phyloP scores from a whole-genome alignment of 495 filamentous ascomycete species.

The Lepidopterella palustris region DNA sequence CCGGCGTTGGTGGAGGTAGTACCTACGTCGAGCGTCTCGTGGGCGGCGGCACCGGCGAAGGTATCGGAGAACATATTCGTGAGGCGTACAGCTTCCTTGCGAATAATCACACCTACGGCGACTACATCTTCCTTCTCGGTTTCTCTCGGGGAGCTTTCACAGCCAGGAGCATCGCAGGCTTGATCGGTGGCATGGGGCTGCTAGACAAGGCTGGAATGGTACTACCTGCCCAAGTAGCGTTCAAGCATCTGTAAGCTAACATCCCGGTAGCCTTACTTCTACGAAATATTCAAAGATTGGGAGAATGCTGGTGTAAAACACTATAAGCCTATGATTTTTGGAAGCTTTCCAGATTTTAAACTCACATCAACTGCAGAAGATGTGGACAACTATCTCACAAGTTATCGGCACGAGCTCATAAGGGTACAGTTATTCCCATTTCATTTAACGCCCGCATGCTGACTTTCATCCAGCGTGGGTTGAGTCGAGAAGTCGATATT shows the following conservation, averaged over 20 bases:
- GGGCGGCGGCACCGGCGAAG: constrained; percentile 15
- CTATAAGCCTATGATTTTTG: constrained; percentile 21
- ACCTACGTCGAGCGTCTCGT: constrained; percentile 6
- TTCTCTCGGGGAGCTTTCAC: constrained; percentile 17
- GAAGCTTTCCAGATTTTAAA: constrained; percentile 6
- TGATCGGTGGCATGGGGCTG: constrained; percentile 13
- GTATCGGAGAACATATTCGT: constrained; percentile 11
- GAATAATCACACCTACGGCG: constrained; percentile 7
- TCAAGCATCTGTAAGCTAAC: neutral
- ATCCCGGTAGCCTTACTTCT: constrained; percentile 14
- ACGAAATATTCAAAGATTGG: constrained; percentile 31
- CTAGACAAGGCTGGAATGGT: constrained; percentile 13
- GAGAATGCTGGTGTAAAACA: constrained; percentile 21
- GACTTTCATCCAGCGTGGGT: neutral
- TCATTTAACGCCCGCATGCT: neutral
- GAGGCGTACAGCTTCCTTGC: constrained; percentile 16
- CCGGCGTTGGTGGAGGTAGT: constrained; percentile 26
- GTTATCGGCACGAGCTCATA: constrained; percentile 1
- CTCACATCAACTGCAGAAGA: constrained; percentile 1
- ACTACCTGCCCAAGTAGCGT: neutral
- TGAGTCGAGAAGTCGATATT: constrained; percentile 10
- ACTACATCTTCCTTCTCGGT: constrained; percentile 10
- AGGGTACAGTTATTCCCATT: neutral
- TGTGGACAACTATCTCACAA: neutral
- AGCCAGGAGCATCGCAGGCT: constrained; percentile 7